phyloP scores from a whole-genome alignment of 2,329 filamentous ascomycete genomes.

The Fusarium azukiicola region DNA sequence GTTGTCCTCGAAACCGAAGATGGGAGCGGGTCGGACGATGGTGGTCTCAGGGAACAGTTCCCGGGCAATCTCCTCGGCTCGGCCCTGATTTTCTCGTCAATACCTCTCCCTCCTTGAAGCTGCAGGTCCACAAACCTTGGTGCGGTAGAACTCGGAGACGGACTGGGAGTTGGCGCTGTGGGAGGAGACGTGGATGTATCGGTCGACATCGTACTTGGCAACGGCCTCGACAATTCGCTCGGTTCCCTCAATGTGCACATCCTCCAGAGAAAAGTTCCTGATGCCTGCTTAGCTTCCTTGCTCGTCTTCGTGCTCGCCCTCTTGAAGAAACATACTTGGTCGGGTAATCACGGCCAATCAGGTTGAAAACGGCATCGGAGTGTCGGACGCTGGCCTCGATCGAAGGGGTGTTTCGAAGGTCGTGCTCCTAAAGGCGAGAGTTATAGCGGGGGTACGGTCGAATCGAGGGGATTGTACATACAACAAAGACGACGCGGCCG shows the following conservation, averaged over 20 bases:
- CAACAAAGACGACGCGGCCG: conserved; percentile 92
- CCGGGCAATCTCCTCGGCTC: conserved; percentile 90
- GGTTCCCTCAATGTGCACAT: conserved; percentile 95
- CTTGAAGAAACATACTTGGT: conserved; percentile 84
- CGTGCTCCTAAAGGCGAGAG: conserved; percentile 85
- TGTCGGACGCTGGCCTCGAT: conserved; percentile 98
- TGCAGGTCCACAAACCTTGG: conserved; percentile 81
- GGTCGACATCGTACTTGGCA: conserved; percentile 98
- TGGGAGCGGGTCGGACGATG: conserved; percentile 94
- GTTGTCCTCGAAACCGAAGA: conserved; percentile 97
- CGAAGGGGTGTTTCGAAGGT: conserved; percentile 95
- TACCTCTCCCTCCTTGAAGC: not conserved
- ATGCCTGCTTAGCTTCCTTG: conserved; percentile 47
- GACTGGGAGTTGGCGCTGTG: conserved; percentile 93
- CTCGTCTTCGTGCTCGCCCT: conserved; percentile 15
- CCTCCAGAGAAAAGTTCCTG: conserved; percentile 95
- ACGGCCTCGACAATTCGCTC: conserved; percentile 96
- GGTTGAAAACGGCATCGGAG: conserved; percentile 98
- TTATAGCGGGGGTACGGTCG: conserved; percentile 37
- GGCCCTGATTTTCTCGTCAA: conserved; percentile 73
- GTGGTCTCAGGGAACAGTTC: conserved; percentile 98
- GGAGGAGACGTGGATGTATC: conserved; percentile 97
- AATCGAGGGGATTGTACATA: conserved; percentile 63
- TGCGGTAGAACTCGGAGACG: conserved; percentile 92
- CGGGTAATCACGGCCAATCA: conserved; percentile 95